Conservation (phyloP, 2,329 filamentous ascomycete genomes). For the Ascochyta fabae region DNA sequence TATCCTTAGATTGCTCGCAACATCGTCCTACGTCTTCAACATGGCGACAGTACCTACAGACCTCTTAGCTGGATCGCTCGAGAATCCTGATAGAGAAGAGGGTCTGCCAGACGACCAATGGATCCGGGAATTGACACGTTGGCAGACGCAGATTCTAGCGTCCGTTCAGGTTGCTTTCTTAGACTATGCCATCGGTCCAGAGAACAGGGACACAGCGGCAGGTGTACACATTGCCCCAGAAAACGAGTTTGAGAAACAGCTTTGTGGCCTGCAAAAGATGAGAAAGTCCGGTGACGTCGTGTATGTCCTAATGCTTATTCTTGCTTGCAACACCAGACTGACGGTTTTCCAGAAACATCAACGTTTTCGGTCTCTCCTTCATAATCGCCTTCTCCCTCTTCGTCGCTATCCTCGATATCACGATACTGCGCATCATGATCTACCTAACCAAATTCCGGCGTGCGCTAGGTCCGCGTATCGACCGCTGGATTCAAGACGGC, state of each 20-base stretch:
- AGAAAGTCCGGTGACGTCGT: conserved; percentile 26
- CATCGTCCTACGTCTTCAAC: conserved; percentile 11
- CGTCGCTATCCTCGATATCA: conserved; percentile 21
- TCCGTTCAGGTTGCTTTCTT: conserved; percentile 20
- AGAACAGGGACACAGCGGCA: conserved; percentile 3
- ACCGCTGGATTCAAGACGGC: conserved; percentile 37
- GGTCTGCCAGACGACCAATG: conserved; percentile 26
- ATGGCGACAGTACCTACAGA: conserved; percentile 1
- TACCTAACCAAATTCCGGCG: conserved; percentile 20
- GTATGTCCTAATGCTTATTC: conserved; percentile 10
- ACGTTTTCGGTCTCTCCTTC: conserved; percentile 31
- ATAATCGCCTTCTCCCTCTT: conserved; percentile 20
- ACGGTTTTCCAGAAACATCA: conserved; percentile 26
- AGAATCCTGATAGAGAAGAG: conserved; percentile 3
- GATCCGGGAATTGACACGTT: conserved; percentile 26
- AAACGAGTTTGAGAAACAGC: conserved; percentile 19
- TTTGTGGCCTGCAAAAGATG: conserved; percentile 27
- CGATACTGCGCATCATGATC: conserved; percentile 26
- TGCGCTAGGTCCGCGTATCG: conserved; percentile 28
- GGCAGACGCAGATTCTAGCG: conserved; percentile 26
- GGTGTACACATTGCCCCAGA: not conserved
- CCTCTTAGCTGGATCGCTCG: not conserved
- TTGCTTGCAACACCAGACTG: not conserved
- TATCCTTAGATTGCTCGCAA: conserved; percentile 7
- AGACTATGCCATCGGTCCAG: conserved; percentile 22